phyloP scores from a whole-genome alignment of 1,139 yeast species.

The Spencermartinsiella ligniputridi region DNA sequence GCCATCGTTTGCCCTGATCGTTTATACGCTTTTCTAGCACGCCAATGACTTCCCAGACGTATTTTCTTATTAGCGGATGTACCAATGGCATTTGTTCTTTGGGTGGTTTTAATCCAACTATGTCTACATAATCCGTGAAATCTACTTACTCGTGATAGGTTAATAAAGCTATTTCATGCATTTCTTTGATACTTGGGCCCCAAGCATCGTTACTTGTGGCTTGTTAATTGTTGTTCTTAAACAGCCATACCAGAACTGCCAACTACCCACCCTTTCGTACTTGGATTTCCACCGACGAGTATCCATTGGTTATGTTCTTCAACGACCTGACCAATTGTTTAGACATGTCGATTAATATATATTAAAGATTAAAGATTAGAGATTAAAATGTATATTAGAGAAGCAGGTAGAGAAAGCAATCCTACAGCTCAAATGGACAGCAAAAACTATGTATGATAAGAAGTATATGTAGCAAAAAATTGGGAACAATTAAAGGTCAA shows the following conservation, averaged over 20 bases:
- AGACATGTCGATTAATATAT: conserved; percentile 5
- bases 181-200: conserved; percentile 76
- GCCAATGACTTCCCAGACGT: conserved; percentile 85
- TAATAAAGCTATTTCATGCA: conserved; percentile 77
- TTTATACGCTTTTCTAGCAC: conserved; percentile 88
- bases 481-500: too few relatives aligned
- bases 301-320: conserved; percentile 90
- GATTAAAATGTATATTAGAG: background rate
- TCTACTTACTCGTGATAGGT: conserved; percentile 49
- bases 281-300: conserved; percentile 75
- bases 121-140: background rate
- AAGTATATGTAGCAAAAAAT: too few relatives aligned
- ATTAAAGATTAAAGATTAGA: too few relatives aligned
- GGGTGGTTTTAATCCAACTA: background rate
- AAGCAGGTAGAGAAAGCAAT: too few relatives aligned
- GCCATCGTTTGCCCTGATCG: conserved; percentile 97
- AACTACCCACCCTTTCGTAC: conserved; percentile 54
- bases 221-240: background rate
- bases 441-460: too few relatives aligned
- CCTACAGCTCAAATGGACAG: too few relatives aligned
- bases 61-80: conserved; percentile 38
- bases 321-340: conserved; percentile 76
- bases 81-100: background rate
- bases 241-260: background rate
- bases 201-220: conserved; percentile 84